Conservation (phyloP, 306 rosid species). For the Dryas octopetala region DNA sequence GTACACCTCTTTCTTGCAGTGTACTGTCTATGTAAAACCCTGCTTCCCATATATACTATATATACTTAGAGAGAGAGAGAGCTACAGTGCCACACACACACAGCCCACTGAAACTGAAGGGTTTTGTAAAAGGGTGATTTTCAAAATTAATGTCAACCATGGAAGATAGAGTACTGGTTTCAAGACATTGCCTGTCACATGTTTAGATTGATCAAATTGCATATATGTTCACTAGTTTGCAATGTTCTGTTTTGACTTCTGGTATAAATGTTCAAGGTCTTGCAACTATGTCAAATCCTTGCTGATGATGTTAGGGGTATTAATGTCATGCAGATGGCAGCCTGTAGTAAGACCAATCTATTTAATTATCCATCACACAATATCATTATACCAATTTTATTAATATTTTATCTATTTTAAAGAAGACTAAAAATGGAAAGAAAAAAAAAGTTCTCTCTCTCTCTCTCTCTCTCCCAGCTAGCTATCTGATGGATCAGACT, state of each 20-base stretch:
- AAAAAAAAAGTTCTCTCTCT: background rate
- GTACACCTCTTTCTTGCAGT: slow-evolving; percentile 10
- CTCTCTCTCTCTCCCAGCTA: background rate
- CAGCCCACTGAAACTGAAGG: background rate
- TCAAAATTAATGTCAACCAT: background rate
- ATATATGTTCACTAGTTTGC: background rate
- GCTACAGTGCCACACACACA: background rate
- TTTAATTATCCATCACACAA: too few relatives aligned
- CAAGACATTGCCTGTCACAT: background rate
- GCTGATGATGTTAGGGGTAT: background rate
- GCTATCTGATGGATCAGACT: too few relatives aligned
- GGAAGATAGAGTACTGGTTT: background rate
- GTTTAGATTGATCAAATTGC: background rate
- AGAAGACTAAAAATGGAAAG: background rate
- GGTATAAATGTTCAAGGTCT: background rate
- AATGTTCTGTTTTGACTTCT: background rate
- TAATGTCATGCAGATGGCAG: background rate
- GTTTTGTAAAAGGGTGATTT: background rate
- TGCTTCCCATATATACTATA: background rate
- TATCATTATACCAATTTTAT: background rate
- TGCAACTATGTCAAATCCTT: background rate
- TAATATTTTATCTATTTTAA: background rate
- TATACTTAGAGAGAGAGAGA: background rate
- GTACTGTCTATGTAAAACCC: slow-evolving; percentile 3
- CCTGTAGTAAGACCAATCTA: too few relatives aligned